These are phyloP conservation scores for Penicillium soppii DNA, from an alignment of 495 filamentous ascomycete genomes.

Conservation along the genomic window DNA sequence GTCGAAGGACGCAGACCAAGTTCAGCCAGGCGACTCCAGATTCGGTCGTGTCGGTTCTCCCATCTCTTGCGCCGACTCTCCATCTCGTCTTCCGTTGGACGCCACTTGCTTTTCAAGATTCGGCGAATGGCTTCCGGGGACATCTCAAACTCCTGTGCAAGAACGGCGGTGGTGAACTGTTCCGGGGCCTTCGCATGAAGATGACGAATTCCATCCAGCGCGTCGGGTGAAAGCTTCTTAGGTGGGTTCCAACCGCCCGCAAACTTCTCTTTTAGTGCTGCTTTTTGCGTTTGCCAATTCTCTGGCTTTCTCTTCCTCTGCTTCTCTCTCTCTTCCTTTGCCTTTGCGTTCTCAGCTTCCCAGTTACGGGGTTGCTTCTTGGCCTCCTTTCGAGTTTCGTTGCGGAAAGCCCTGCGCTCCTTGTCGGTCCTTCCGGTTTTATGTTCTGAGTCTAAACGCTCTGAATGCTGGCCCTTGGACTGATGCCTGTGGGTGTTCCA, in stretches of 20 bases:
- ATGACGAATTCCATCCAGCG: slow-evolving; percentile 79
- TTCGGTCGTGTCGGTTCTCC: slow-evolving; percentile 72
- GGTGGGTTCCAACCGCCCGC: slow-evolving; percentile 71
- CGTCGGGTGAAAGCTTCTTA: slow-evolving; percentile 88
- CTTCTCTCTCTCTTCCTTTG: slow-evolving; percentile 12
- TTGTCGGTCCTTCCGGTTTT: neutral
- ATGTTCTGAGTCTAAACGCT: neutral
- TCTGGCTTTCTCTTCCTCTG: slow-evolving; percentile 43
- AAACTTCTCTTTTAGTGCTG: slow-evolving; percentile 69
- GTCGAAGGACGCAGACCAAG: slow-evolving; percentile 59
- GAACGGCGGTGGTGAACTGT: slow-evolving; percentile 67
- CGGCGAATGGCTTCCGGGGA: slow-evolving; percentile 83
- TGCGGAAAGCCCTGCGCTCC: slow-evolving; percentile 4
- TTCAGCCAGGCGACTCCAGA: slow-evolving; percentile 75
- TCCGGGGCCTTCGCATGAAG: slow-evolving; percentile 74
- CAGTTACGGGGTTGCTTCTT: slow-evolving; percentile 5
- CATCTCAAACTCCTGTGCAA: slow-evolving; percentile 78
- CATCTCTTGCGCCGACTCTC: slow-evolving; percentile 66
- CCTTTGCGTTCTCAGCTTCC: slow-evolving; percentile 7
- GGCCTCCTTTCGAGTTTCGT: slow-evolving; percentile 3
- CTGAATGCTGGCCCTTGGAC: neutral
- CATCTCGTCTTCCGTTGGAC: slow-evolving; percentile 59
- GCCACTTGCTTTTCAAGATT: slow-evolving; percentile 85
- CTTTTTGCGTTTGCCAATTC: slow-evolving; percentile 71
- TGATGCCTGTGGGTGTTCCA: slow-evolving; percentile 1